Conservation (phyloP, 2,329 filamentous ascomycete genomes). For the Pyrenochaeta sp. region DNA sequence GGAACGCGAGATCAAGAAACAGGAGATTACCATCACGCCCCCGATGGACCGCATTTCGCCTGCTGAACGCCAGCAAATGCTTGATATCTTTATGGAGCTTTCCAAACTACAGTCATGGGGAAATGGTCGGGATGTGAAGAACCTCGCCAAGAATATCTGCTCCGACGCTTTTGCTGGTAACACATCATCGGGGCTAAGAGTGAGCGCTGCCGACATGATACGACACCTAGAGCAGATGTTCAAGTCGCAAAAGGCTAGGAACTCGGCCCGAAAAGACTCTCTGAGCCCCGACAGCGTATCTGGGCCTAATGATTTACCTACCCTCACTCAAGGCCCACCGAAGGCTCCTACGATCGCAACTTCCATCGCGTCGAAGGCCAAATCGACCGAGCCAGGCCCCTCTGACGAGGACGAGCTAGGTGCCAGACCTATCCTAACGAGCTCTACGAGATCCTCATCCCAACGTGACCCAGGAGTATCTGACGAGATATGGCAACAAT, state of each 20-base stretch:
- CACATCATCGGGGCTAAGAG: conserved; percentile 15
- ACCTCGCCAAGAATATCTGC: conserved; percentile 62
- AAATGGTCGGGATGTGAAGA: conserved; percentile 69
- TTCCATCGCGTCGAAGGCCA: no score
- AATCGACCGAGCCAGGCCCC: no score
- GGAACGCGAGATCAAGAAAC: conserved; percentile 39
- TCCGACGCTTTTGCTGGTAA: conserved; percentile 31
- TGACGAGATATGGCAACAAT: conserved; percentile 68
- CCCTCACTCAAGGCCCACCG: no score
- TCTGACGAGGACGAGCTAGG: background rate
- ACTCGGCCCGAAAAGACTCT: no score
- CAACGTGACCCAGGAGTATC: conserved; percentile 66
- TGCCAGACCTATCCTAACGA: conserved; percentile 1
- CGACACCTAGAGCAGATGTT: conserved; percentile 16
- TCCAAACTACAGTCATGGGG: conserved; percentile 63
- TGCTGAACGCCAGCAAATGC: conserved; percentile 22
- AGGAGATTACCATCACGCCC: conserved; percentile 42
- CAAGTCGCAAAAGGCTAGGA: no score
- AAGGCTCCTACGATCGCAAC: no score
- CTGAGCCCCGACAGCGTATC: no score
- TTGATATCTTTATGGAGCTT: conserved; percentile 53
- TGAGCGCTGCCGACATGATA: conserved; percentile 31
- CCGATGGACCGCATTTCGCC: conserved; percentile 40
- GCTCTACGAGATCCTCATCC: conserved; percentile 20
- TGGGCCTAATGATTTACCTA: no score